These are phyloP conservation scores for Bruguiera parviflora DNA, from an alignment of 345 rosid species.

Conservation along the genomic window DNA sequence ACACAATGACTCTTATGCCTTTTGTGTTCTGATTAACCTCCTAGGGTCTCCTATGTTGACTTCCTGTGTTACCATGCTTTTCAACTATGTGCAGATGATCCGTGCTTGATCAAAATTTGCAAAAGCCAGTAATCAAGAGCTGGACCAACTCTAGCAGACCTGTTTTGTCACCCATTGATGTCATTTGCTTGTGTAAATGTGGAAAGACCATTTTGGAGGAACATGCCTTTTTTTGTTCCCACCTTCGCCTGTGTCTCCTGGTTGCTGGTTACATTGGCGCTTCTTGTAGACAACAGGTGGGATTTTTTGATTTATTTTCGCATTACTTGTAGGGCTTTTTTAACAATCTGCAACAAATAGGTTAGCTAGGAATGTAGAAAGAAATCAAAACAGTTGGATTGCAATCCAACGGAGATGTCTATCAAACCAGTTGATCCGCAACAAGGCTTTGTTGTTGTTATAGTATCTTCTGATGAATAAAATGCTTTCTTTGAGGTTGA, in stretches of 20 bases:
- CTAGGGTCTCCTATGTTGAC: neutral
- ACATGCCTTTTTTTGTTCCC: neutral
- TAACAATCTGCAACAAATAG: neutral
- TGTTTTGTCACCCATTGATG: slow-evolving; percentile 1
- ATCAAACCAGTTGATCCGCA: too few relatives aligned
- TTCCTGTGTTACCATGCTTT: neutral
- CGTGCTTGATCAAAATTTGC: slow-evolving; percentile 31
- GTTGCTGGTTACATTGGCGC: slow-evolving; percentile 13
- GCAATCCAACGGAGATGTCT: neutral
- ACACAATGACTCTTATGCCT: neutral
- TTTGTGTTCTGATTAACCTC: neutral
- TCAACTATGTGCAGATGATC: slow-evolving; percentile 35
- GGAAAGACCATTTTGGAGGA: slow-evolving; percentile 9
- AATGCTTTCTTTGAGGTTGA: too few relatives aligned
- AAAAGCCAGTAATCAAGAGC: slow-evolving; percentile 1
- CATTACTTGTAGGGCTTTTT: neutral
- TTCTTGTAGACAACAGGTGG: slow-evolving; percentile 7
- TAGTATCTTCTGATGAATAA: too few relatives aligned
- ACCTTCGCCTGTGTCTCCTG: slow-evolving; percentile 7
- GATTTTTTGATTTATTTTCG: slow-evolving; percentile 6
- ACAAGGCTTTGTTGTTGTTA: too few relatives aligned
- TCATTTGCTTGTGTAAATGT: slow-evolving; percentile 29
- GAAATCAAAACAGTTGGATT: neutral
- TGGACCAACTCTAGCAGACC: neutral
- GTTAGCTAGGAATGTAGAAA: slow-evolving; percentile 1